Evolutionary conservation across 1,284 basidiomycete species (phyloP), one percentile per base, ranked within the genome.

Genomic region (Moniliella sp.): DNA sequence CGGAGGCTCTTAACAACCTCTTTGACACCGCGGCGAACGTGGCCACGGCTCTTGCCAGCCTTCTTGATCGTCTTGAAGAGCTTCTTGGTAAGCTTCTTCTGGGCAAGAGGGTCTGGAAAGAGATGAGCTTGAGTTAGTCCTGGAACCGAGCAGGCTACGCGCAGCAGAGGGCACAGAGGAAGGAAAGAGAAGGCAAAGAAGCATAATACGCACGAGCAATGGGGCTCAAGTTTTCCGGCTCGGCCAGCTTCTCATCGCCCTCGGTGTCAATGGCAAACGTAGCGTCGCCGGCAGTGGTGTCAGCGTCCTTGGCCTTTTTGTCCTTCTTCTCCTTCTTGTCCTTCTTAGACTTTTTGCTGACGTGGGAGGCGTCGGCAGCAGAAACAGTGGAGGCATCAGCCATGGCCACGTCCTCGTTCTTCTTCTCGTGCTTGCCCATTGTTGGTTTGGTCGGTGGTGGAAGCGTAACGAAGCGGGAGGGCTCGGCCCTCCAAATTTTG

Each of bases 1-100:
- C 52, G 43, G 3, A 59, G 39, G 3, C 48, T 46, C 34, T 59
- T 59, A 39, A 57, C 57, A 4, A 59, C 57, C 35, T 59, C 57
- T 38, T 57, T 57, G 18, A 59, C 57, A 11, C 57, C 57, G n/a
- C 57, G 48, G 35, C 57, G 56, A 28, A 59, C 55, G 35, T 59
- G 57, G 4, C 57, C 57, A 5, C 50, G 46, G 15, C 45, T 46
- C 34, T 59, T 59, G 35, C 48, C 50, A 1, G 57, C 57, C 36
- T 57, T 57, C 35, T 54, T 56, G 36, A 57, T 57, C 9, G 56
- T 44, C 39, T 59, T 59, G 45, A 54, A 57, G 9, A 57, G 40
- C 40, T 56, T 54, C 42, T 59, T 59, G 27, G 43, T 35, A 31
- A 59, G 39, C 31, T 51, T 49, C 30, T 48, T 33, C 13, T 43